Base-by-base conservation (phyloP, 192 early-diverging fungal species). In the Martensiomyces pterosporus region DNA sequence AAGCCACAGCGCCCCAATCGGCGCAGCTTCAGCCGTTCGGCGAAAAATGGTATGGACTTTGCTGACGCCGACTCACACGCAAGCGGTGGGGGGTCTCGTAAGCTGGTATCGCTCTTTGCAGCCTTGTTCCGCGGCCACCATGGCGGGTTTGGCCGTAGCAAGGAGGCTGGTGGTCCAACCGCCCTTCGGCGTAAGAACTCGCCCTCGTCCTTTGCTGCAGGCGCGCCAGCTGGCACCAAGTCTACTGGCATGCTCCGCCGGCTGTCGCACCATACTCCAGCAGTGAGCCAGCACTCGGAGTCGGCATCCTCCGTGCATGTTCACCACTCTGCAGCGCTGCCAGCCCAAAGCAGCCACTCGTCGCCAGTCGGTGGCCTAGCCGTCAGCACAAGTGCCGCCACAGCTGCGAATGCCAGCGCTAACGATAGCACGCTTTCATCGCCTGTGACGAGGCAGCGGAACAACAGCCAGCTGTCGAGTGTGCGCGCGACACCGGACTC, bases 41-140 rank as follows among this genome's bases (percentile, higher is more conserved):
- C 58, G 9, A 49, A 51, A 44, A 29, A 33, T 12, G 56, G 60
- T 10, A 26, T 51, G 1, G 52, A 54, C 24, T 13, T 50, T 33
- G 33, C 43, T 17, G 62, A 67, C 24, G 38, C 48, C 0, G 62
- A 60, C 33, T 53, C 52, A 3, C 56, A 65, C 9, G 49, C 56
- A 14, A 60, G 55, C 44, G 27, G 55, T 10, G 57, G 67, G 38
- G 56, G 76, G 9, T 68, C 78, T n/a, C 81, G 65, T 9, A 80
- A 81, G 42, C 77, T 87, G 23, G 82, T 90, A 14, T 90, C 86
- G 3, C 54, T 90, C 33, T 90, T 90, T 67, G 74, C 79, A 24
- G 88, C 84, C 2, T 45, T 90, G 47, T 74, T 90, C 44, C 72
- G 72, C 40, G 62, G 49, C 49, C 54, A 57, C 43, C 23, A 49